phyloP scores from a whole-genome alignment of 805 yeast species.

The Debaryomyces tyrocola region DNA sequence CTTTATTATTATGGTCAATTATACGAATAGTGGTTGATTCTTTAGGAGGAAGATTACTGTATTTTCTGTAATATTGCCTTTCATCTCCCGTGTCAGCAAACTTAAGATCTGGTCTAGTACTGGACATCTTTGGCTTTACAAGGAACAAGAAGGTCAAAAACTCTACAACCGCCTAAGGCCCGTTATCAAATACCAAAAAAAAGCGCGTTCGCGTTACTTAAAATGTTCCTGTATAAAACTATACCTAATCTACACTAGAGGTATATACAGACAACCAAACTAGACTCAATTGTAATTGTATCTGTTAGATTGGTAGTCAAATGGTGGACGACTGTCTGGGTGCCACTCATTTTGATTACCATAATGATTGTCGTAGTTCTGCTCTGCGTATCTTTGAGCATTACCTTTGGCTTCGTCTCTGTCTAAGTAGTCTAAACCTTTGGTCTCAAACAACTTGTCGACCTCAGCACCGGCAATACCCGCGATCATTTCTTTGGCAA shows the following conservation, averaged over 20 bases:
- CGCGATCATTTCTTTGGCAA: slow-evolving; percentile 28
- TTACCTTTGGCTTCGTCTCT: slow-evolving; percentile 21
- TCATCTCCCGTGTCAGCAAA: slow-evolving; percentile 42
- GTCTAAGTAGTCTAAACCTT: slow-evolving; percentile 34
- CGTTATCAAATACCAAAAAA: neutral
- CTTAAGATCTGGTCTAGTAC: slow-evolving; percentile 43
- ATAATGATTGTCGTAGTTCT: slow-evolving; percentile 28
- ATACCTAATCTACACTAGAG: neutral
- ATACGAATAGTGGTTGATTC: slow-evolving; percentile 56
- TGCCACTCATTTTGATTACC: slow-evolving; percentile 26
- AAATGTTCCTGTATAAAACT: neutral
- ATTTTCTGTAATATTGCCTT: slow-evolving; percentile 44
- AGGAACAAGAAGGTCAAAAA: neutral
- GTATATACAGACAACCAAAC: neutral
- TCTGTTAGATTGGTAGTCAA: slow-evolving; percentile 23
- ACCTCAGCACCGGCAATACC: slow-evolving; percentile 33
- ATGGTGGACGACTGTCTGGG: slow-evolving; percentile 25
- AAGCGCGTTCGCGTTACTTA: slow-evolving; percentile 1
- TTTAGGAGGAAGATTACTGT: slow-evolving; percentile 48
- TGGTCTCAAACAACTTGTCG: slow-evolving; percentile 33
- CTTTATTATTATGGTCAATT: slow-evolving; percentile 70
- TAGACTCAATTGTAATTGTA: slow-evolving; percentile 14
- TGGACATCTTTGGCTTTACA: slow-evolving; percentile 25
- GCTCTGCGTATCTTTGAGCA: slow-evolving; percentile 19
- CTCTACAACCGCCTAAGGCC: neutral